These are phyloP conservation scores for Trichomonas vaginalis DNA, from an alignment of 208 protist genomes.

Conservation along the genomic window DNA sequence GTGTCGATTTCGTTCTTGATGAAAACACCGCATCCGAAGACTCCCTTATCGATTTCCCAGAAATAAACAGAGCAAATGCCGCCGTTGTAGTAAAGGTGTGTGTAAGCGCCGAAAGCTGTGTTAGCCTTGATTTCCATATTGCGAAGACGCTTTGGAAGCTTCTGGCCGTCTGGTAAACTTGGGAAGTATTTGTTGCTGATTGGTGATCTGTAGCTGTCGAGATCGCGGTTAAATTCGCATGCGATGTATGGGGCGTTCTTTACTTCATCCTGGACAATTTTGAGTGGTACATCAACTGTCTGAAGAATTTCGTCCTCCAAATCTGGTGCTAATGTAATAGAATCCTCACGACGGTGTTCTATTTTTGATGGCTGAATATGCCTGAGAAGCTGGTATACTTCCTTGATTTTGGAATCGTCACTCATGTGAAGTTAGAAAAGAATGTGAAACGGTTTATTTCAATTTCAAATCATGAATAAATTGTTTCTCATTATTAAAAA, in stretches of 20 bases:
- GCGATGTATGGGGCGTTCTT: background rate
- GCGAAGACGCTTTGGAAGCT: background rate
- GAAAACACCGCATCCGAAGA: background rate
- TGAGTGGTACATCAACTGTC: background rate
- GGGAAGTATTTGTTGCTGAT: background rate
- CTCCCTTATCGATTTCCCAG: background rate
- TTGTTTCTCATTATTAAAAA: no score
- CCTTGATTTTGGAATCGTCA: background rate
- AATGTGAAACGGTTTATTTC: background rate
- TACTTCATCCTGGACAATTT: background rate
- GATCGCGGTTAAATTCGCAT: background rate
- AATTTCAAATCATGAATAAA: no score
- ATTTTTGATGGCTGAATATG: background rate
- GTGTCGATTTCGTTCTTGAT: background rate
- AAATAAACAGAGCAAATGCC: slow-evolving; percentile 4
- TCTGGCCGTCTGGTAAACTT: background rate
- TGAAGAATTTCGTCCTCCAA: background rate
- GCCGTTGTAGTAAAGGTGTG: background rate
- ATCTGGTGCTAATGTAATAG: background rate
- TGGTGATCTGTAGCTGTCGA: background rate
- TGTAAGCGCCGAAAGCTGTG: background rate
- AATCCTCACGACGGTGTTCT: background rate
- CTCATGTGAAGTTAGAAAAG: background rate
- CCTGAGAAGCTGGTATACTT: background rate
- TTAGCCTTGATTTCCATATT: background rate